These are phyloP conservation scores for Rubia yunnanensis DNA, from an alignment of 257 asterid genomes.

Conservation along the genomic window DNA sequence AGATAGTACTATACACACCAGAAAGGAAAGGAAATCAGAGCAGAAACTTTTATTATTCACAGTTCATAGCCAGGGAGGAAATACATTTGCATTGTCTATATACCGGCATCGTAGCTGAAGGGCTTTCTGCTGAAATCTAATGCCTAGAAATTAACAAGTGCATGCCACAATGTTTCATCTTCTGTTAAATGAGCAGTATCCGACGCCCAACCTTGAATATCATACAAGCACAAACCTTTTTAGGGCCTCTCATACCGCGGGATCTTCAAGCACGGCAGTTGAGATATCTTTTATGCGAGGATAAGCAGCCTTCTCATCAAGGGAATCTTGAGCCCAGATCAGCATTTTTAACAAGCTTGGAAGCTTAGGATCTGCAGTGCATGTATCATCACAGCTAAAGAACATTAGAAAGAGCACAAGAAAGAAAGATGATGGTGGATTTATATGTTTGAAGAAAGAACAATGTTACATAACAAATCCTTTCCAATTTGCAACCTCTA, in stretches of 20 bases:
- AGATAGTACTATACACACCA: neutral
- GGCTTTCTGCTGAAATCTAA: constrained; percentile 5
- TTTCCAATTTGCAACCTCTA: neutral
- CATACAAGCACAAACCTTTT: constrained; percentile 1
- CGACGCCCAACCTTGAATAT: constrained; percentile 1
- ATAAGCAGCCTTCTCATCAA: constrained; percentile 62
- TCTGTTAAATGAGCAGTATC: constrained; percentile 8
- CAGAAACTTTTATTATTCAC: neutral
- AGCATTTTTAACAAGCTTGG: constrained; percentile 80
- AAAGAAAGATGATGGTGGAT: neutral
- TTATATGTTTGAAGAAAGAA: neutral
- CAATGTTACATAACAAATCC: too few relatives aligned
- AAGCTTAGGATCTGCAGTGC: constrained; percentile 76
- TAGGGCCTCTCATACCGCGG: constrained; percentile 32
- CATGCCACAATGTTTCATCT: constrained; percentile 4
- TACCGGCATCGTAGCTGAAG: too few relatives aligned
- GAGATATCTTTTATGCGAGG: constrained; percentile 66
- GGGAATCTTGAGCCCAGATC: constrained; percentile 70
- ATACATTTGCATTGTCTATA: constrained; percentile 3
- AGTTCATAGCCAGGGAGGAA: constrained; percentile 1
- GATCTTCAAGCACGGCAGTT: constrained; percentile 70
- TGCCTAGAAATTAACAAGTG: constrained; percentile 8
- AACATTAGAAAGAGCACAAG: neutral
- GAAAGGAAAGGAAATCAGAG: neutral
- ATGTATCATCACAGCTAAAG: constrained; percentile 8